A percentile compares a stretch with the other conserved stretches of the same genome.
Conservation (phyloP, 495 filamentous ascomycete species). For the Tuber magnatum region DNA sequence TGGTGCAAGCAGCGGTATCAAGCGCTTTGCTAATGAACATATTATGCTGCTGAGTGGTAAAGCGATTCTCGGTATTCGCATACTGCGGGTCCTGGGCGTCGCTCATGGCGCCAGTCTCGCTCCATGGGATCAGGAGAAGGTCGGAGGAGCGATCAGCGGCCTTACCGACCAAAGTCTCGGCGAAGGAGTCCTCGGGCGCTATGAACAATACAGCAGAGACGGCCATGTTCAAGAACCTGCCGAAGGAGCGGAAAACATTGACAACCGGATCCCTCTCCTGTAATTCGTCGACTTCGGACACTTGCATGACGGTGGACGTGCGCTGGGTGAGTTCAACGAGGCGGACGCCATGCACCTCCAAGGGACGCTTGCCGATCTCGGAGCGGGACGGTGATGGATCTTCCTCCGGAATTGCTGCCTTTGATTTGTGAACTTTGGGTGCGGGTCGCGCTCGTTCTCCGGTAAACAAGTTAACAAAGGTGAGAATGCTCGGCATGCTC, state of each 20-base stretch:
- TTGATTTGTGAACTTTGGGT: conserved; percentile 50
- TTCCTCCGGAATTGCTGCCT: conserved; percentile 39
- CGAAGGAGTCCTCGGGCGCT: conserved; percentile 67
- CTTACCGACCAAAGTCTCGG: conserved; percentile 62
- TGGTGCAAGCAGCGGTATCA: conserved; percentile 54
- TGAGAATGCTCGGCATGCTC: conserved; percentile 77
- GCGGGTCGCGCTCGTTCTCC: conserved; percentile 47
- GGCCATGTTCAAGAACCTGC: conserved; percentile 73
- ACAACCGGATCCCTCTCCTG: conserved; percentile 76
- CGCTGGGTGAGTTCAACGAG: conserved; percentile 86
- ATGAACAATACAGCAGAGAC: conserved; percentile 73
- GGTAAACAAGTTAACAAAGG: conserved; percentile 66
- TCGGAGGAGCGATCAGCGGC: conserved; percentile 65
- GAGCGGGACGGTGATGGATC: conserved; percentile 24
- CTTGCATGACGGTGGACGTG: conserved; percentile 90
- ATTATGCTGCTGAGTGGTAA: conserved; percentile 52
- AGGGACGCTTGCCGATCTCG: conserved; percentile 46
- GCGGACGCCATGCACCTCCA: conserved; percentile 79
- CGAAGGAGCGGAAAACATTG: conserved; percentile 84
- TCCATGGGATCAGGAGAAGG: conserved; percentile 85
- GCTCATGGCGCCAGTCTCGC: conserved; percentile 65
- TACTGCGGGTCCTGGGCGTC: conserved; percentile 48
- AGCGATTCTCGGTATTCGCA: conserved; percentile 45
- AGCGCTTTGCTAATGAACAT: conserved; percentile 62
- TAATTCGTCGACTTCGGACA: conserved; percentile 72